These are phyloP conservation scores for Baudoinia panamericana DNA, from an alignment of 495 filamentous ascomycete genomes.

Conservation along the genomic window DNA sequence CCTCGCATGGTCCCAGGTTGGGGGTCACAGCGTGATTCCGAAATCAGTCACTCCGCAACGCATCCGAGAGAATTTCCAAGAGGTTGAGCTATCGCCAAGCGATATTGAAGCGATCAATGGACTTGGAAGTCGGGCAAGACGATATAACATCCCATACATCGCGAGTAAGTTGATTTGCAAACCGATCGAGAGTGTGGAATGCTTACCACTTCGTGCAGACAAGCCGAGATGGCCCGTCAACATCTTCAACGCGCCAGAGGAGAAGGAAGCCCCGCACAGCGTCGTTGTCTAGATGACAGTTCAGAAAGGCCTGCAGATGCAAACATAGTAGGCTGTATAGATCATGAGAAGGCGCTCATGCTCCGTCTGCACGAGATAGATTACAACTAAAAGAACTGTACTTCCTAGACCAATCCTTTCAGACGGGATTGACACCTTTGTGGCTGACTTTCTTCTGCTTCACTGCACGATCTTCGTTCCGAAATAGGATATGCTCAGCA, in stretches of 20 bases:
- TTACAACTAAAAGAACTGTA: too few species aligned
- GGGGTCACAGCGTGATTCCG: neutral
- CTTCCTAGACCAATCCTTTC: too few species aligned
- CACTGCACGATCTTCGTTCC: too few species aligned
- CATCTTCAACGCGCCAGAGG: neutral
- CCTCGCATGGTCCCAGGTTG: neutral
- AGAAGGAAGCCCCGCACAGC: neutral
- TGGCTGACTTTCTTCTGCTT: too few species aligned
- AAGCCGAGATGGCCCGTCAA: neutral
- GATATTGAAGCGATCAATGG: neutral
- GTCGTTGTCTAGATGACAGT: conserved; percentile 1
- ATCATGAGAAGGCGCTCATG: too few species aligned
- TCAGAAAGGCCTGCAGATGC: too few species aligned
- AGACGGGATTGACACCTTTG: too few species aligned
- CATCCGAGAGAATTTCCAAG: neutral
- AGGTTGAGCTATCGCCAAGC: neutral
- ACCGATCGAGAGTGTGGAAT: neutral
- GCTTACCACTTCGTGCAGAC: neutral
- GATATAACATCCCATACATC: conserved; percentile 1
- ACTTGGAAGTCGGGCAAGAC: neutral
- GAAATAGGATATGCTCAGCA: too few species aligned
- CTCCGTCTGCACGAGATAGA: too few species aligned
- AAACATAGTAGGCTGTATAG: too few species aligned
- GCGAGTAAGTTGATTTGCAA: neutral
- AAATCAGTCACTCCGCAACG: neutral